Evolutionary conservation across 2,329 filamentous ascomycete genomes (phyloP), one percentile per base, ranked within the genome.

Genomic region (Fusarium nurragi): DNA sequence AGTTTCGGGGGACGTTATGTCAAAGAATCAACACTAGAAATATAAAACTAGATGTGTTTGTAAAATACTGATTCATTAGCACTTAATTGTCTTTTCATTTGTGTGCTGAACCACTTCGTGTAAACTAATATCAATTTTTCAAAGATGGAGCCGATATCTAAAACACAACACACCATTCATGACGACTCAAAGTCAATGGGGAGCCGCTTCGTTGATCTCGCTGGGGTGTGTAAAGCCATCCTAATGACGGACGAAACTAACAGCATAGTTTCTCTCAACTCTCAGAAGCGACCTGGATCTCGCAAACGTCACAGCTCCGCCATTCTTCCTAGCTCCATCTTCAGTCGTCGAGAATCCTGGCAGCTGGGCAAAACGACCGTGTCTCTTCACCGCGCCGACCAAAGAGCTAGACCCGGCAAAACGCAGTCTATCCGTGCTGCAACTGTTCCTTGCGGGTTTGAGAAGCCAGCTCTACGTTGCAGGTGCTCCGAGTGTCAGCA

Each of bases 281-380:
- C 19, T 83, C 41, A 81, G 82, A 60, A 82, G 82, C 5, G 61
- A 65, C 9, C 28, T 65, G 54, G 83, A 84, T 50, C 78, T 85
- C 18, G 79, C 82, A 55, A 84, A 83, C 53, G 77, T 84, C 40
- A 84, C 83, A 1, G 82, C 81, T 2, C 83, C 83, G 0, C 81
- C 81, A 3, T 82, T 79, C 47, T 81, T 84, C 65, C 76, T 85
- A 12, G 79, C 80, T 0, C 76, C 79, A 0, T 81, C 77, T 21
- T 83, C 82, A 13, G 82, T 84, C 6, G 81, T 83, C 44, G 83
- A 85, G 68, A 81, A 81, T 30, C 82, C 81, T 53, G 79, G 79
- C 59, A 83, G 81, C 67, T 85, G 82, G 82, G 78, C 78, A 32
- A 77, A 84, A 57, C 78, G 80, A 16, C 83, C 83, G 1, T 68